Evolutionary conservation across 805 yeast genomes (phyloP).

Genomic region (Candida khao-thaluensis): DNA sequence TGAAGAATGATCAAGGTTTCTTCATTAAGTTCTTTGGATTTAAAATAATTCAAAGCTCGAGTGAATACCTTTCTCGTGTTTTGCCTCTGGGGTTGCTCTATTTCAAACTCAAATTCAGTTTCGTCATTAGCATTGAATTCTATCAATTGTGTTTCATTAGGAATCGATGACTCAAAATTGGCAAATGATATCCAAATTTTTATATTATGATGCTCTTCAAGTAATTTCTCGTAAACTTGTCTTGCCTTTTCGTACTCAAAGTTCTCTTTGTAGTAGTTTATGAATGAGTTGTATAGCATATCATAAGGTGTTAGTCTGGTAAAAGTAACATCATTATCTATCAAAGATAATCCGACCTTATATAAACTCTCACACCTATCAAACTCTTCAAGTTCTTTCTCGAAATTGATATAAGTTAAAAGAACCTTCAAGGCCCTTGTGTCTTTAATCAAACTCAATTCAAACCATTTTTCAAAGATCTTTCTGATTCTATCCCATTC

Average conservation of each 20-base stretch:
- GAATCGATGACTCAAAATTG: constrained; percentile 65
- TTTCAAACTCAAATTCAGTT: constrained; percentile 47
- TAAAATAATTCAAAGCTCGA: constrained; percentile 48
- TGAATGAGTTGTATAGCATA: constrained; percentile 31
- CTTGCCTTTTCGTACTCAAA: constrained; percentile 59
- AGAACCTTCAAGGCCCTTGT: constrained; percentile 47
- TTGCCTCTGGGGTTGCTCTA: constrained; percentile 49
- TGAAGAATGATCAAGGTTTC: constrained; percentile 55
- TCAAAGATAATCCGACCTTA: constrained; percentile 46
- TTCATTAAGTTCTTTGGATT: constrained; percentile 26
- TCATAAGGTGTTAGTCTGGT: constrained; percentile 23
- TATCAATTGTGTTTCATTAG: constrained; percentile 51
- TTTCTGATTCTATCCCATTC: constrained; percentile 80
- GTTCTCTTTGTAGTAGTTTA: constrained; percentile 62
- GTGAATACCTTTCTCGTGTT: constrained; percentile 58
- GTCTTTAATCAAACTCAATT: constrained; percentile 22
- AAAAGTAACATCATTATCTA: constrained; percentile 28
- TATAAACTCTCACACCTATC: constrained; percentile 67
- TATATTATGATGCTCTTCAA: constrained; percentile 27
- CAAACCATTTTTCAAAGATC: constrained; percentile 67
- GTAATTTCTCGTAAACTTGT: constrained; percentile 38
- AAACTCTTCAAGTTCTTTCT: constrained; percentile 62
- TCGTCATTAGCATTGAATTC: constrained; percentile 44
- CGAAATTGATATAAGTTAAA: constrained; percentile 62
- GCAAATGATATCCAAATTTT: constrained; percentile 64